These are phyloP conservation scores for Lunularia cruciata DNA, from an alignment of 225 moss, liverwort and hornwort genomes.

Conservation along the genomic window DNA sequence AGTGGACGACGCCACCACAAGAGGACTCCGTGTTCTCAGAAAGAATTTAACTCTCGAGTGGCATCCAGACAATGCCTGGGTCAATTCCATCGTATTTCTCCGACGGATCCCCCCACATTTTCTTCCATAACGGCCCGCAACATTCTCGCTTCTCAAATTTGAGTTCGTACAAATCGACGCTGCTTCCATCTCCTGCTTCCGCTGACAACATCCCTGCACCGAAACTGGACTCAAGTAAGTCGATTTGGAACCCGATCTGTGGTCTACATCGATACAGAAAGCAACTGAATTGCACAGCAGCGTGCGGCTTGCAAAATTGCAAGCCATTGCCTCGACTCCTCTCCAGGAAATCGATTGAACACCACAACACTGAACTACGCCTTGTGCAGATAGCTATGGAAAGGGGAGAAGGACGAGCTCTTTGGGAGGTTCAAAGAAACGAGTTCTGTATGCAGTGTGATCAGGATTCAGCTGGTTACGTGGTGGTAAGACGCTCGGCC, in stretches of 20 bases:
- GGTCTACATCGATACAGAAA: neutral
- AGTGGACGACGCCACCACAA: neutral
- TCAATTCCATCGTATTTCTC: neutral
- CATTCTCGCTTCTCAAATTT: conserved; percentile 10
- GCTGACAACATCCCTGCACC: neutral
- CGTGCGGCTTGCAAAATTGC: conserved; percentile 21
- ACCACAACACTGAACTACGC: neutral
- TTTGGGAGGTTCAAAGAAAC: conserved; percentile 4
- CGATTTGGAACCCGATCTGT: conserved; percentile 6
- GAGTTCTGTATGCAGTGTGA: conserved; percentile 10
- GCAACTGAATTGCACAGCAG: neutral
- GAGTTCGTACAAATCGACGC: conserved; percentile 13
- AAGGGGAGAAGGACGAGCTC: neutral
- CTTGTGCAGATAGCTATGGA: conserved; percentile 4
- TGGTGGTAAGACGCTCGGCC: neutral
- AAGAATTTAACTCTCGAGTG: neutral
- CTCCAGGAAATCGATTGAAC: neutral
- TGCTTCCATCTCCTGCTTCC: conserved; percentile 4
- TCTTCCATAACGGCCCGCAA: neutral
- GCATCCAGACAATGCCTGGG: neutral
- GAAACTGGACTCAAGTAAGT: neutral
- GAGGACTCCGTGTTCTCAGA: conserved; percentile 3
- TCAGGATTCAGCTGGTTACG: neutral
- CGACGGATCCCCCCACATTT: neutral
- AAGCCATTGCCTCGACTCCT: conserved; percentile 21